Evolutionary conservation across 192 early-diverging fungal genomes (phyloP).

Genomic region (Coemansia sp.): DNA sequence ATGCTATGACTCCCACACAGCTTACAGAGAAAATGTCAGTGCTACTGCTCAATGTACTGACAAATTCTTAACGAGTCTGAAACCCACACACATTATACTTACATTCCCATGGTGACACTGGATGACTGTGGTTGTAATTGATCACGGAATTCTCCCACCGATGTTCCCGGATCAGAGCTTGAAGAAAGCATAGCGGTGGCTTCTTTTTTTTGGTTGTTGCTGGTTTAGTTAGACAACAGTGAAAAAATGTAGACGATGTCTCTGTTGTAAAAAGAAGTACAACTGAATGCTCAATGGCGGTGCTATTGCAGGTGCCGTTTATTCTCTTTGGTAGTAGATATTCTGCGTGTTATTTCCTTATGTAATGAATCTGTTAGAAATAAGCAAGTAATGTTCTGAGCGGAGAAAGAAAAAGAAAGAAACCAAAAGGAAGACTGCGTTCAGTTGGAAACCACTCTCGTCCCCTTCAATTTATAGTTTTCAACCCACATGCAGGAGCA

Average conservation of each 20-base stretch:
- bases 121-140: slow-evolving; percentile 4
- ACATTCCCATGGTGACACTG: slow-evolving; percentile 12
- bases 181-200: slow-evolving; percentile 37
- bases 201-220: background rate
- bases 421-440: background rate
- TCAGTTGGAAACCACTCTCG: background rate
- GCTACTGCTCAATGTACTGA: background rate
- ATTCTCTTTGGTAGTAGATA: background rate
- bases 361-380: too few species aligned
- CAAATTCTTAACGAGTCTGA: too few species aligned
- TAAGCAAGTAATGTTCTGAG: background rate
- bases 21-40: background rate
- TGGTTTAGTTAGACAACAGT: background rate
- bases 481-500: background rate
- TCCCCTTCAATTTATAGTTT: background rate
- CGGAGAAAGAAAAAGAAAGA: background rate
- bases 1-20: too few species aligned
- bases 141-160: background rate
- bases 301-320: background rate
- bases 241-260: background rate
- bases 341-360: background rate
- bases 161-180: slow-evolving; percentile 5
- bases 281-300: background rate
- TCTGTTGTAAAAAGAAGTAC: background rate
- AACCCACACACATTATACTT: slow-evolving; percentile 6